Percentiles rank a stretch among this genome's conserved stretches.
Evolutionary conservation across 352 stramenopile genomes (phyloP).

Genomic region (Globisporangium camurandrum): DNA sequence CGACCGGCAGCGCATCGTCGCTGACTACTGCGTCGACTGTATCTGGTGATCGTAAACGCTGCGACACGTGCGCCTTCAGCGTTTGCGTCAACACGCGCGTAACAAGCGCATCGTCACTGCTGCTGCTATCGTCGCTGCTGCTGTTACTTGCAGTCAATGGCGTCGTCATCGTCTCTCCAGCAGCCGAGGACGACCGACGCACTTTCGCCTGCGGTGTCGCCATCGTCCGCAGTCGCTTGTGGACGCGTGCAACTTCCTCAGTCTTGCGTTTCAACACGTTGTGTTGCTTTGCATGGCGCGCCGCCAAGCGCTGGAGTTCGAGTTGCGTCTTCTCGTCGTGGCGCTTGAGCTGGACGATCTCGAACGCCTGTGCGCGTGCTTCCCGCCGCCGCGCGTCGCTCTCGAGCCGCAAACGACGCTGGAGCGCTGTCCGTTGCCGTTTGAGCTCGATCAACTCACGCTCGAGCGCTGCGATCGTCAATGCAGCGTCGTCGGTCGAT

Average conservation of each 20-base stretch:
- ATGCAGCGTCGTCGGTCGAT: too few species aligned
- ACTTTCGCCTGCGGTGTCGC: constrained; percentile 21
- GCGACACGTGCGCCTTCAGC: constrained; percentile 16
- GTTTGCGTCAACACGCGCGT: not conserved
- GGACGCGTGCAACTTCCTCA: constrained; percentile 32
- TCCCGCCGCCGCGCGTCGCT: constrained; percentile 32
- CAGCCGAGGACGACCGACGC: too few species aligned
- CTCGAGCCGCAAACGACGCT: constrained; percentile 30
- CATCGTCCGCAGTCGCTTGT: constrained; percentile 37
- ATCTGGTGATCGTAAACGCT: too few species aligned
- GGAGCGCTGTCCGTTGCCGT: constrained; percentile 31
- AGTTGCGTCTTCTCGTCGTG: constrained; percentile 52
- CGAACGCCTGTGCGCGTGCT: constrained; percentile 30
- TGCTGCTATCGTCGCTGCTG: constrained; percentile 3
- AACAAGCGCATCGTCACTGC: not conserved
- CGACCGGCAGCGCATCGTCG: not conserved
- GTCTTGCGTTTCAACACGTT: constrained; percentile 52
- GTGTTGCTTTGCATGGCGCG: constrained; percentile 33
- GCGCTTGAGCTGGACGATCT: constrained; percentile 45
- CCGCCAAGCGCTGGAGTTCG: constrained; percentile 41
- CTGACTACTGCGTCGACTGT: not conserved
- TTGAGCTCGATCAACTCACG: constrained; percentile 41
- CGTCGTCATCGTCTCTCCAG: too few species aligned
- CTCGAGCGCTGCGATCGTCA: constrained; percentile 45
- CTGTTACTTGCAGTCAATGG: constrained; percentile 1